Evolutionary conservation across 345 rosid species (phyloP).

Genomic region (Eucalyptus virginea): DNA sequence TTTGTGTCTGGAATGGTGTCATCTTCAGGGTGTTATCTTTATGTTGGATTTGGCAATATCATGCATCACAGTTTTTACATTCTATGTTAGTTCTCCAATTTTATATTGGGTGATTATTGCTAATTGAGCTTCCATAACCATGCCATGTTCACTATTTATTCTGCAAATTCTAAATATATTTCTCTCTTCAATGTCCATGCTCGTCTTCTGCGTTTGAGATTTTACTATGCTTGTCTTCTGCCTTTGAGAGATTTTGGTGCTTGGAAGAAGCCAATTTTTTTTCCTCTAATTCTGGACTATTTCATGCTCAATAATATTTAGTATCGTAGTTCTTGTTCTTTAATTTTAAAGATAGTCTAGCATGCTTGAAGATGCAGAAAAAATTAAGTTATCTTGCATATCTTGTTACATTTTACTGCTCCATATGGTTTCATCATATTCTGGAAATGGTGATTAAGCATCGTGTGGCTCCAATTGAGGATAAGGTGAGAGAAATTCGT

Average conservation of each 20-base stretch:
- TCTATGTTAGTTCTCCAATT: neutral
- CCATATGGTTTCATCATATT: neutral
- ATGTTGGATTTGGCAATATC: neutral
- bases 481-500: neutral
- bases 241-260: neutral
- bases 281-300: neutral
- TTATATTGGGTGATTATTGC: neutral
- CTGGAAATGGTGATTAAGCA: neutral
- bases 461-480: neutral
- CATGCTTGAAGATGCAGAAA: neutral
- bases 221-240: neutral
- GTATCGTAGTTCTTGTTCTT: neutral
- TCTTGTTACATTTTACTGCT: neutral
- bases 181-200: neutral
- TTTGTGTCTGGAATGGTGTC: neutral
- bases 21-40: neutral
- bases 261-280: neutral
- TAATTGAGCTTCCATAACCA: neutral
- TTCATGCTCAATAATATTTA: neutral
- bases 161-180: neutral
- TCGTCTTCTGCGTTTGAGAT: neutral
- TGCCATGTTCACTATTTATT: neutral
- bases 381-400: neutral
- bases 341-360: neutral
- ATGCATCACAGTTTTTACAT: neutral